Percentiles rank a stretch among this genome's conserved stretches.
Evolutionary conservation across 139 green algal genomes (phyloP).

Genomic region (Nannochloris sp.): DNA sequence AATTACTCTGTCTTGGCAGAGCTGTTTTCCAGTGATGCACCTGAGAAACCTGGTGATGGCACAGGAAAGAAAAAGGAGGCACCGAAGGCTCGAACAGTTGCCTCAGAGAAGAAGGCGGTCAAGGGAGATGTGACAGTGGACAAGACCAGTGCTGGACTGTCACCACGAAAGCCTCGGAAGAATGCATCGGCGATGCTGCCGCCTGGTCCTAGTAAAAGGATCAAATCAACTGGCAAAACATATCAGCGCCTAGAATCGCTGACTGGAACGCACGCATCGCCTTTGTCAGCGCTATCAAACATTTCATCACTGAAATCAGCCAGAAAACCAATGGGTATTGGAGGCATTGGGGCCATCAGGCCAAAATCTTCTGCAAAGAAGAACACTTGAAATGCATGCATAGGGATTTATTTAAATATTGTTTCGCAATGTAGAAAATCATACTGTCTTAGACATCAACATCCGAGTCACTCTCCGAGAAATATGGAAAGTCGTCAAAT

Average conservation of each 20-base stretch:
- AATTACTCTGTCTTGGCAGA: constrained; percentile 71
- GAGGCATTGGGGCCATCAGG: neutral
- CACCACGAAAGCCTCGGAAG: neutral
- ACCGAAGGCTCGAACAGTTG: neutral
- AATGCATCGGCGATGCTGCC: neutral
- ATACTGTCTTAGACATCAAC: neutral
- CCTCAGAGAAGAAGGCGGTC: neutral
- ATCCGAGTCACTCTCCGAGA: neutral
- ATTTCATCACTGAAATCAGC: neutral
- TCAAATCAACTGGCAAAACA: neutral
- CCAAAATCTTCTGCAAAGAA: neutral
- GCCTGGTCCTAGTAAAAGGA: neutral
- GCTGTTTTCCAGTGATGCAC: constrained; percentile 44
- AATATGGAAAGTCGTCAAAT: neutral
- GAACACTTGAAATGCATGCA: neutral
- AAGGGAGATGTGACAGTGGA: neutral
- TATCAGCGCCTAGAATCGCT: neutral
- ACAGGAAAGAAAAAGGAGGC: neutral
- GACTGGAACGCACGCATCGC: neutral
- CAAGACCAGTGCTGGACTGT: neutral
- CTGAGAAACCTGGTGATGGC: neutral
- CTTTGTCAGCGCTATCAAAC: neutral
- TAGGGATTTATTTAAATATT: too few relatives aligned
- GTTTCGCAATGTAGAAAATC: too few relatives aligned
- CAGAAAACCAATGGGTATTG: neutral